Base-by-base conservation (phyloP, 1,284 basidiomycete genomes). In the Malassezia equina region DNA sequence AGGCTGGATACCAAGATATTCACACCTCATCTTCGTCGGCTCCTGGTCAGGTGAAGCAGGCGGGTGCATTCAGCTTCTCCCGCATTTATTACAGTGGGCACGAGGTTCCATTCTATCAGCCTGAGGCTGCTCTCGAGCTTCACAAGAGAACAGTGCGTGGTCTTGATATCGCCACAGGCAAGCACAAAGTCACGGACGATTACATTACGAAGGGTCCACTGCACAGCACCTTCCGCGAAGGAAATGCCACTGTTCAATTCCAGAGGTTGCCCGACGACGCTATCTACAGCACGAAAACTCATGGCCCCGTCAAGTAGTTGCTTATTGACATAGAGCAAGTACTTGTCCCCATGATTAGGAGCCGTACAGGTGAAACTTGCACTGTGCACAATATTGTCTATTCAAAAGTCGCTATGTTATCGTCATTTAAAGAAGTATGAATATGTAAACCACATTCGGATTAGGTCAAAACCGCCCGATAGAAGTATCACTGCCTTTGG, bases 41-140 rank as follows among this genome's bases (percentile, higher is more conserved):
- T 2, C 59, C 59, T 17, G 66, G 64, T 1, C 52, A 63, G 41
- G 60, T 64, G 28, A 59, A 59, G 48, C 66, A 67, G 47, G 55
- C 54, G 31, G 64, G 64, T 15, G 42, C 48, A 8, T 65, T 64
- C 39, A 56, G 55, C 27, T 67, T 67, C 41, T 46, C 57, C 7
- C 59, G 66, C 15, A 55, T 66, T 42, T 67, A 64, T 45, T 52
- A 67, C 28, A 58, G 58, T 25, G 66, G 66, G 2, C 66, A 66
- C 51, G 62, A 66, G 31, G 59, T 66, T 2, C 62, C 66, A 0
- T 67, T 66, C 57, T 67, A 67, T 42, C 64, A 65, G 56, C 64
- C 64, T 13, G 24, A 56, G 3, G 60, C 62, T 9, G 39, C 64
- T 8, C 49, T 66, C 7, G 58, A 60, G 27, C 43, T 67, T 41